Evolutionary conservation across 2,329 filamentous ascomycete species (phyloP).

Genomic region (Blastomyces parvus): DNA sequence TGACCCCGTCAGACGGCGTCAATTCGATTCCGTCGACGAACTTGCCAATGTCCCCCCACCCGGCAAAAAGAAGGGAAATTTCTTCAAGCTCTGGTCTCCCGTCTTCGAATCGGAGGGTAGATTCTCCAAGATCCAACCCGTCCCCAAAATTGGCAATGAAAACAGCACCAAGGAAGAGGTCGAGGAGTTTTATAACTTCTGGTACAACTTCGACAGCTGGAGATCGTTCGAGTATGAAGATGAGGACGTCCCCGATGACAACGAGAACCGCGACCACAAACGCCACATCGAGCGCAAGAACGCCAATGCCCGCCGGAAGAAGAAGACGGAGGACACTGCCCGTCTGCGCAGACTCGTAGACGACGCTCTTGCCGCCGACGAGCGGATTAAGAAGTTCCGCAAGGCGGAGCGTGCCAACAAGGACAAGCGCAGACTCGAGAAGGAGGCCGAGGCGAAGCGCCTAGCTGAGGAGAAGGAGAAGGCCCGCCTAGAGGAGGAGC

Average conservation of each 20-base stretch:
- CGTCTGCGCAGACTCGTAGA: slow-evolving; percentile 86
- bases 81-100: slow-evolving; percentile 86
- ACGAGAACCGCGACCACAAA: slow-evolving; percentile 98
- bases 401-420: slow-evolving; percentile 85
- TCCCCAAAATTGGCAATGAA: slow-evolving; percentile 75
- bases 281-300: slow-evolving; percentile 98
- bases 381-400: slow-evolving; percentile 95
- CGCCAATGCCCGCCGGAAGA: slow-evolving; percentile 94
- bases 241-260: slow-evolving; percentile 97
- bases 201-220: slow-evolving; percentile 99
- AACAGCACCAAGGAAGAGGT: slow-evolving; percentile 82
- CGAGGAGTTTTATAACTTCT: slow-evolving; percentile 98
- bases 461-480: slow-evolving; percentile 74
- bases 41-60: slow-evolving; percentile 86
- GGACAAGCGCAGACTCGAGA: slow-evolving; percentile 88
- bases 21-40: slow-evolving; percentile 96
- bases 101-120: slow-evolving; percentile 88
- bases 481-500: slow-evolving; percentile 74
- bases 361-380: slow-evolving; percentile 71
- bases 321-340: slow-evolving; percentile 94
- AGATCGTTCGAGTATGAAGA: slow-evolving; percentile 95
- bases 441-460: slow-evolving; percentile 83
- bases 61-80: slow-evolving; percentile 77
- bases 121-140: slow-evolving; percentile 85
- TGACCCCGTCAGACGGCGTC: slow-evolving; percentile 83